These are phyloP conservation scores for Ramalina intermedia DNA, from an alignment of 495 filamentous ascomycete species.

Conservation along the genomic window DNA sequence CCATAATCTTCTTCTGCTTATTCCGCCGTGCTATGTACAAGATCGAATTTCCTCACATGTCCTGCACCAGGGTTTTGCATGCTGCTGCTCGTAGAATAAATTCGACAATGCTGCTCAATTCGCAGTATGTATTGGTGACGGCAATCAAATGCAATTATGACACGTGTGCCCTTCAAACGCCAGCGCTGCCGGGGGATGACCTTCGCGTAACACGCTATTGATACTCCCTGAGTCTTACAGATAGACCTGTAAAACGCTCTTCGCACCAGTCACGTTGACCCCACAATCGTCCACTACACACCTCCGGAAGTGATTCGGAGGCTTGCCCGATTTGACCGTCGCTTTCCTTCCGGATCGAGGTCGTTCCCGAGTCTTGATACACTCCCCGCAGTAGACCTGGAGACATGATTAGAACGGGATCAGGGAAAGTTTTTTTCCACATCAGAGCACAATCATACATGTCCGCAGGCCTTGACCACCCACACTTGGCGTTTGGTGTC, in stretches of 20 bases:
- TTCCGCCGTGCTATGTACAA: no score
- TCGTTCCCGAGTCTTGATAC: slow-evolving; percentile 37
- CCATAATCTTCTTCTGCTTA: no score
- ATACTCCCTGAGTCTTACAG: slow-evolving; percentile 19
- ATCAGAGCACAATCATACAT: slow-evolving; percentile 36
- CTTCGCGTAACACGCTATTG: not conserved
- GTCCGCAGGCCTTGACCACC: slow-evolving; percentile 59
- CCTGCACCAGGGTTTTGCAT: no score
- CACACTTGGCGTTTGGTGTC: slow-evolving; percentile 54
- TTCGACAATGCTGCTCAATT: no score
- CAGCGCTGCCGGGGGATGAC: not conserved
- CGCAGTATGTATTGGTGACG: no score
- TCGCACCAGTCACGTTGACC: slow-evolving; percentile 22
- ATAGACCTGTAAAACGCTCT: slow-evolving; percentile 34
- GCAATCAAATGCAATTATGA: no score
- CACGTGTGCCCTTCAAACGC: not conserved
- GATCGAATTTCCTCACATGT: no score
- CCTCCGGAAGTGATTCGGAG: slow-evolving; percentile 29
- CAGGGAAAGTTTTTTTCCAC: not conserved
- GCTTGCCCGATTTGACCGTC: slow-evolving; percentile 3
- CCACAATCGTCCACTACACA: slow-evolving; percentile 38
- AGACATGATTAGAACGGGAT: not conserved
- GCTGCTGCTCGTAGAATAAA: no score
- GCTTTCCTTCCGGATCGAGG: slow-evolving; percentile 4
- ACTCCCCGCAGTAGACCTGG: slow-evolving; percentile 62